A percentile compares a stretch with the other conserved stretches of the same genome.
Conservation (phyloP, 1,139 yeast species). For the Diutina scorzettiae region DNA sequence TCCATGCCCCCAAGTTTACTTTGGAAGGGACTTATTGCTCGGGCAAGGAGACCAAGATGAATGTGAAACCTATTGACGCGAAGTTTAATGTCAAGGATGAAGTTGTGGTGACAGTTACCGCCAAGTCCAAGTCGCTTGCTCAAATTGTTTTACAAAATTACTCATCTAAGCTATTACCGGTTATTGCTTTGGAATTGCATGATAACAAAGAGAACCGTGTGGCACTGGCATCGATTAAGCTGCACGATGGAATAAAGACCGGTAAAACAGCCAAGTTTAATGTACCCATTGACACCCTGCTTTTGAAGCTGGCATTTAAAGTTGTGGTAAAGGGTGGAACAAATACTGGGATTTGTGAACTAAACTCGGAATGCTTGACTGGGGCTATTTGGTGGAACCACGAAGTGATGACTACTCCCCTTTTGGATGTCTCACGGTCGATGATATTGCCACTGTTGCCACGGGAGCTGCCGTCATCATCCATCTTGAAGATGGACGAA, state of each 20-base stretch:
- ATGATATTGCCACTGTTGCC: constrained; percentile 5
- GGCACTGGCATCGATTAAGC: constrained; percentile 1
- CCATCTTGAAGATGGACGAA: background rate
- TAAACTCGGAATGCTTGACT: background rate
- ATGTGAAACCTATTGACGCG: background rate
- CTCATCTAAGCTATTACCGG: background rate
- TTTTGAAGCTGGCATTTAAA: background rate
- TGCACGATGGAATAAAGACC: background rate
- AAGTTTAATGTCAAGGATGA: background rate
- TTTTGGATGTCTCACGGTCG: background rate
- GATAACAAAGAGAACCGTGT: background rate
- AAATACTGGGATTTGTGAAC: background rate
- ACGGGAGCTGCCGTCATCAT: constrained; percentile 4
- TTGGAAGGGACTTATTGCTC: constrained; percentile 1
- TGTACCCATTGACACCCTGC: background rate
- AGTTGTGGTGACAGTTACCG: background rate
- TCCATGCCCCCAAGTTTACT: background rate
- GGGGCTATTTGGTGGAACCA: constrained; percentile 1
- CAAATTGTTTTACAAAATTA: background rate
- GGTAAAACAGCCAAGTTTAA: background rate
- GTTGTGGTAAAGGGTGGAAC: background rate
- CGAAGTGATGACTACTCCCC: background rate
- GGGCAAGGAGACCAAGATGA: background rate
- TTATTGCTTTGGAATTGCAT: background rate
- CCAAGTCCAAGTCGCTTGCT: background rate